These are phyloP conservation scores for Penicillium angulare DNA, from an alignment of 495 filamentous ascomycete genomes.

Conservation along the genomic window DNA sequence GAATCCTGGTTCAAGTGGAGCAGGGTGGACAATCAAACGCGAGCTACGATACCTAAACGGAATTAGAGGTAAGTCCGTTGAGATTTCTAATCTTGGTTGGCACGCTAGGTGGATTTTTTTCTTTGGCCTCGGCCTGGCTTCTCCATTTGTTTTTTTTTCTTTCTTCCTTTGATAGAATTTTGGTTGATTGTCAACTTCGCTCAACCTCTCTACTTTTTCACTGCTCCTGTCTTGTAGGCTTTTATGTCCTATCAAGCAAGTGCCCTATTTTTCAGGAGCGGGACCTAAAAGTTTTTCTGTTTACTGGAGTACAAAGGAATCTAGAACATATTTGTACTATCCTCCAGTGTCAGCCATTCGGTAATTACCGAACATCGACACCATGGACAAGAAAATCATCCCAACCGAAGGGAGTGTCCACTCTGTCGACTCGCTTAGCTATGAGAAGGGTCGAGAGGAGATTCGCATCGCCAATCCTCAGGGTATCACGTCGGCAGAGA, in stretches of 20 bases:
- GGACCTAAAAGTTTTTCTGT: not conserved
- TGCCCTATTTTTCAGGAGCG: not conserved
- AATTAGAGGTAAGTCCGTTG: not conserved
- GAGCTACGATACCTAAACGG: not conserved
- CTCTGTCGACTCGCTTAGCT: slow-evolving; percentile 27
- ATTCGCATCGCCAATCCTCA: slow-evolving; percentile 34
- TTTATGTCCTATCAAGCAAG: not conserved
- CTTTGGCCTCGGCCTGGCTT: not conserved
- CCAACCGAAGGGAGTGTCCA: slow-evolving; percentile 13
- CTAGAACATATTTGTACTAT: not conserved
- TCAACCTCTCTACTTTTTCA: not conserved
- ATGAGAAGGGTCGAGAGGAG: slow-evolving; percentile 34
- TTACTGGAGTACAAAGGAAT: not conserved
- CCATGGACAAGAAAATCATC: slow-evolving; percentile 19
- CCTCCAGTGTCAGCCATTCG: not conserved
- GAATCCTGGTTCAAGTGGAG: slow-evolving; percentile 3
- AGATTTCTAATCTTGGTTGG: not conserved
- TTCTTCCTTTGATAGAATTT: not conserved
- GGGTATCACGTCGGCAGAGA: slow-evolving; percentile 42
- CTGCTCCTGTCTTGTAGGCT: not conserved
- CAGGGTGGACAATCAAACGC: slow-evolving; percentile 1
- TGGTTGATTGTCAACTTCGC: not conserved
- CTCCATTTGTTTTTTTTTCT: not conserved
- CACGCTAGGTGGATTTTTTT: not conserved
- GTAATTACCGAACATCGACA: not conserved